Base-by-base conservation (phyloP, 2,329 filamentous ascomycete genomes). In the Sporothrix euskadiensis region DNA sequence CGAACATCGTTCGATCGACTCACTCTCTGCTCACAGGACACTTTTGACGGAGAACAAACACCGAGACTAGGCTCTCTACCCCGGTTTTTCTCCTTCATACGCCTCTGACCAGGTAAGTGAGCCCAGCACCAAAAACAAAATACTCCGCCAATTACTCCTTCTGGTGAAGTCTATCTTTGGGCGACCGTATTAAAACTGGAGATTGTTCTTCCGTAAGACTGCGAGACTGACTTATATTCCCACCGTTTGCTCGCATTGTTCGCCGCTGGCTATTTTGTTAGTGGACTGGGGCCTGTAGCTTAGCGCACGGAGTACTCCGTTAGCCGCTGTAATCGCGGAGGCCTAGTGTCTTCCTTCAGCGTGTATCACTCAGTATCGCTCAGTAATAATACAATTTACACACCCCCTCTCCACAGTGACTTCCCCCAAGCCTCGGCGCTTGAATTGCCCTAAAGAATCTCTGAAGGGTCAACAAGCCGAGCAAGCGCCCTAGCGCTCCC, bases 301-400 rank as follows among this genome's bases (percentile, higher is more conserved):
- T 39, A 63, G 41, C 54, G 69, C 16, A 61, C 54, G 69, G 68
- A 41, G 68, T 70, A 44, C 68, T 70, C 68, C 68, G 68, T 57
- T 57, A 39, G 52, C 66, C 26, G 22, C n/a, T 49, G 5, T 35
- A 30, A 65, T 16, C 35, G 35, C 35, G 41, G n/a, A 30, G 22
- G 52, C n/a, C 52, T 3, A 6, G 52, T 54, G 22, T 32, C 9
- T 26, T 30, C 26, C 19, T 59, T 16, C 56, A 59, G 56, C 56
- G 10, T 32, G 12, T 32, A 32, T 59, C 26, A 4, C 26, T 26
- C 10, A 14, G 10, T 16, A 26, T 32, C 12, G 7, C 39, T 30
- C 14, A 19, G 14, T 19, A 26, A 26, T 26, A 26, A 26, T 26
- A 30, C 35, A 35, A 35, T 2, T 35, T 35, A 6, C 6, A n/a